These are phyloP conservation scores for Metrosideros polymorpha DNA, from an alignment of 441 rosid genomes.

Conservation along the genomic window DNA sequence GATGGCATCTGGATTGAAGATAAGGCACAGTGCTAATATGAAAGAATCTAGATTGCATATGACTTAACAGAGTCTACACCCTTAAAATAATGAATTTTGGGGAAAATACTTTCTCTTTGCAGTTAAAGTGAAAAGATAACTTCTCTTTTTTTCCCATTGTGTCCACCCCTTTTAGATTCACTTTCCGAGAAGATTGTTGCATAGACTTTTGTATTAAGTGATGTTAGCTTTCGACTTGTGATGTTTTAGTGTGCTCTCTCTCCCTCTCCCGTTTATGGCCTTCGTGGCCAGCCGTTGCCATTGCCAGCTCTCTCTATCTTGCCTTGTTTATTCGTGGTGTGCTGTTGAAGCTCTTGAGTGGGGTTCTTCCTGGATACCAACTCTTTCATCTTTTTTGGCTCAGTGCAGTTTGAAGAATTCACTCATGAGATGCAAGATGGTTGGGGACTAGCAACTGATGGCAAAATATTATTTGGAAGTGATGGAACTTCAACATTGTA, in stretches of 20 bases:
- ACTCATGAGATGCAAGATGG: constrained; percentile 89
- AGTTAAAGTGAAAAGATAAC: neutral
- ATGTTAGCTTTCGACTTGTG: neutral
- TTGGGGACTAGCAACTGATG: constrained; percentile 95
- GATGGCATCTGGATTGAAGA: neutral
- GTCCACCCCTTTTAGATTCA: neutral
- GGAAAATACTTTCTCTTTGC: neutral
- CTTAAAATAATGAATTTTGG: neutral
- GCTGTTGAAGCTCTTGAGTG: neutral
- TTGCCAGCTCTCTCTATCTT: neutral
- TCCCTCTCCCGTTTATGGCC: neutral
- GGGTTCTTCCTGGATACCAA: neutral
- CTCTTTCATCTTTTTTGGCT: neutral
- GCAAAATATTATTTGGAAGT: constrained; percentile 71
- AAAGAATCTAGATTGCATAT: neutral
- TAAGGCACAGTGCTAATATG: neutral
- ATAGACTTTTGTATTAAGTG: neutral
- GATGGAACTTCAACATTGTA: constrained; percentile 92
- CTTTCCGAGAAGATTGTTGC: neutral
- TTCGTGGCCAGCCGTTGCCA: neutral
- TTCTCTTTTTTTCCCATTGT: neutral
- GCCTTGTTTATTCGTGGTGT: neutral
- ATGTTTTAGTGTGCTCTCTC: neutral
- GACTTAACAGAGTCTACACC: neutral
- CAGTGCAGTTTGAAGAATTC: constrained; percentile 53